These are phyloP conservation scores for Batkoa obscura DNA, from an alignment of 371 early-diverging fungal genomes.

Conservation along the genomic window DNA sequence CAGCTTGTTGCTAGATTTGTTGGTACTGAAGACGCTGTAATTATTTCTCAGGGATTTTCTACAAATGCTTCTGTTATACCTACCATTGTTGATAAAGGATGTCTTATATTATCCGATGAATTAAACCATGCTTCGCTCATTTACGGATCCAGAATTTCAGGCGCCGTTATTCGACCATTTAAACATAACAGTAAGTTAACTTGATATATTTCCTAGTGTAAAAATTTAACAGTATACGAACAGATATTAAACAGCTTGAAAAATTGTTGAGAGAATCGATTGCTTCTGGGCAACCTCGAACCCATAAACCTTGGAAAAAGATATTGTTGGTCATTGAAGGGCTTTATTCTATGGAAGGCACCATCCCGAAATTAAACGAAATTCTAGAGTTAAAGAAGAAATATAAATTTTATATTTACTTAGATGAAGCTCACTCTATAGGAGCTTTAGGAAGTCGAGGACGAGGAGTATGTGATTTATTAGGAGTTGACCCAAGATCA, in stretches of 20 bases:
- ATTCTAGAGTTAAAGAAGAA: conserved; percentile 81
- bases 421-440: conserved; percentile 99
- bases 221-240: neutral
- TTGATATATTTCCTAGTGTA: conserved; percentile 10
- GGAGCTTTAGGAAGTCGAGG: conserved; percentile 91
- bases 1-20: conserved; percentile 87
- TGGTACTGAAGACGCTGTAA: conserved; percentile 83
- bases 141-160: conserved; percentile 86
- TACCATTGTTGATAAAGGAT: conserved; percentile 74
- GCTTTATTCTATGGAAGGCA: conserved; percentile 98
- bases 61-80: conserved; percentile 96
- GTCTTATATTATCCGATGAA: conserved; percentile 93
- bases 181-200: conserved; percentile 59
- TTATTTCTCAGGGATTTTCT: conserved; percentile 98
- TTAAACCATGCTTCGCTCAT: conserved; percentile 96
- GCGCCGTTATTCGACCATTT: conserved; percentile 87
- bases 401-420: conserved; percentile 95
- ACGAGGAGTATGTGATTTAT: conserved; percentile 96
- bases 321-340: conserved; percentile 98
- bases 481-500: conserved; percentile 67
- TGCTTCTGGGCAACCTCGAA: conserved; percentile 96
- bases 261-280: conserved; percentile 75
- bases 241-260: conserved; percentile 55
- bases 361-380: conserved; percentile 74
- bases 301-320: conserved; percentile 97